Conservation (phyloP, 169 alveolate species). For the Plasmodium malariae region DNA sequence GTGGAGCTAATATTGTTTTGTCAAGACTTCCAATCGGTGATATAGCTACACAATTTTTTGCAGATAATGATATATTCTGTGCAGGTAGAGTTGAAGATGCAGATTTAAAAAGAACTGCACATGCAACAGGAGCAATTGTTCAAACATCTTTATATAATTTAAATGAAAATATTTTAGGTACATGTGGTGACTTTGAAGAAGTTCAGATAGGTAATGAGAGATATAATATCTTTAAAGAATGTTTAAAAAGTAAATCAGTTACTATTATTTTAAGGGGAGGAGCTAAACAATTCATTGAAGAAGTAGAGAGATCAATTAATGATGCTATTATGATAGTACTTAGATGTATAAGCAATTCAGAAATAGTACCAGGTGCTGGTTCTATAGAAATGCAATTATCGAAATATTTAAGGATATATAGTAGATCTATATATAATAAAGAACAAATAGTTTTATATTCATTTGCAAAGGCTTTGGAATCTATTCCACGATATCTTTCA, state of each 20-base stretch:
- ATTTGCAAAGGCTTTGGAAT: slow-evolving; percentile 97
- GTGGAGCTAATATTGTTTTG: slow-evolving; percentile 96
- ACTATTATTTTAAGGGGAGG: slow-evolving; percentile 98
- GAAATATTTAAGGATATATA: slow-evolving; percentile 79
- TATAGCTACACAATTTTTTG: slow-evolving; percentile 99
- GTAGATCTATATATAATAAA: slow-evolving; percentile 92
- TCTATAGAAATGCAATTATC: slow-evolving; percentile 94
- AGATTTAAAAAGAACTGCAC: slow-evolving; percentile 94
- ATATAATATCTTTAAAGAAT: slow-evolving; percentile 95
- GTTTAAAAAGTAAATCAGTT: slow-evolving; percentile 93
- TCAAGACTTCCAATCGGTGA: slow-evolving; percentile 99
- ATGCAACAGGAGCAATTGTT: slow-evolving; percentile 97
- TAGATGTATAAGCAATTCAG: slow-evolving; percentile 93
- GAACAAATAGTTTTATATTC: slow-evolving; percentile 94
- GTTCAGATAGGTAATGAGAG: slow-evolving; percentile 97
- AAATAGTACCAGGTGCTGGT: slow-evolving; percentile 98
- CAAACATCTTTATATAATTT: slow-evolving; percentile 96
- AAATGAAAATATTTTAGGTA: slow-evolving; percentile 93
- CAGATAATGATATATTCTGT: slow-evolving; percentile 95
- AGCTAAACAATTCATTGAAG: slow-evolving; percentile 98
- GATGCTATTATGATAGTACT: slow-evolving; percentile 98
- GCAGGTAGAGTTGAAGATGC: slow-evolving; percentile 98
- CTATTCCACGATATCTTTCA: slow-evolving; percentile 97
- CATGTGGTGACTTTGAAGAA: slow-evolving; percentile 97
- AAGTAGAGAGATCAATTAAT: slow-evolving; percentile 97